These are phyloP conservation scores for Blastomyces percursus DNA, from an alignment of 2,329 filamentous ascomycete genomes.

Conservation along the genomic window DNA sequence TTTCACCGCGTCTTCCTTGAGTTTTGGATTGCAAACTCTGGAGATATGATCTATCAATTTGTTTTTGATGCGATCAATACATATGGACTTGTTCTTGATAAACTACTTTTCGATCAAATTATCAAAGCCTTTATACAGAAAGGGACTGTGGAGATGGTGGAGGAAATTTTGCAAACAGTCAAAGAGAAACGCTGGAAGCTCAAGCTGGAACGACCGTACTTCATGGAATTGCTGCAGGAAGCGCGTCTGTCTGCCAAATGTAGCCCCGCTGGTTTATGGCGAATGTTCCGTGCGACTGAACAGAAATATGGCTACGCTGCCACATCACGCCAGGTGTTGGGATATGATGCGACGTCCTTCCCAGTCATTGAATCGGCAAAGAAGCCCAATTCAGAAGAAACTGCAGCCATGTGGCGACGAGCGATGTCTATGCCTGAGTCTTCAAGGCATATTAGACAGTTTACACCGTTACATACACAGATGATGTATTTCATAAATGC, in stretches of 20 bases:
- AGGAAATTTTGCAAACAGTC: constrained; percentile 24
- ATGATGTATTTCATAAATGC: constrained; percentile 30
- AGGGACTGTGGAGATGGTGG: constrained; percentile 25
- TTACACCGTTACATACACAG: constrained; percentile 26
- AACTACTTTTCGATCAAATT: constrained; percentile 31
- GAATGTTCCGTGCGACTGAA: constrained; percentile 31
- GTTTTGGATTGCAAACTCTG: constrained; percentile 30
- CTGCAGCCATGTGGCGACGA: constrained; percentile 23
- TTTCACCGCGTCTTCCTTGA: constrained; percentile 35
- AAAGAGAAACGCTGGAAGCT: constrained; percentile 25
- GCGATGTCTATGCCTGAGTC: constrained; percentile 21
- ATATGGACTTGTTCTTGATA: constrained; percentile 29
- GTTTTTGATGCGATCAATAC: constrained; percentile 26
- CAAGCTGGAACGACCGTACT: constrained; percentile 20
- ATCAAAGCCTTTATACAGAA: constrained; percentile 32
- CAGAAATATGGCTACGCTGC: constrained; percentile 23
- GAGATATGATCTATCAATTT: constrained; percentile 26
- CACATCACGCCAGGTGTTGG: constrained; percentile 27
- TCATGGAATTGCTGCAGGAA: constrained; percentile 25
- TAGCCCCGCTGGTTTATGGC: constrained; percentile 30
- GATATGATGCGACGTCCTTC: constrained; percentile 25
- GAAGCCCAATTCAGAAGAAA: constrained; percentile 16
- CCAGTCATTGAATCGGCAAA: constrained; percentile 19
- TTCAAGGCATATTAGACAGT: constrained; percentile 23
- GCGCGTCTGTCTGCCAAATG: constrained; percentile 27